phyloP scores from a whole-genome alignment of 805 yeast genomes.

The Yarrowia sp. region DNA sequence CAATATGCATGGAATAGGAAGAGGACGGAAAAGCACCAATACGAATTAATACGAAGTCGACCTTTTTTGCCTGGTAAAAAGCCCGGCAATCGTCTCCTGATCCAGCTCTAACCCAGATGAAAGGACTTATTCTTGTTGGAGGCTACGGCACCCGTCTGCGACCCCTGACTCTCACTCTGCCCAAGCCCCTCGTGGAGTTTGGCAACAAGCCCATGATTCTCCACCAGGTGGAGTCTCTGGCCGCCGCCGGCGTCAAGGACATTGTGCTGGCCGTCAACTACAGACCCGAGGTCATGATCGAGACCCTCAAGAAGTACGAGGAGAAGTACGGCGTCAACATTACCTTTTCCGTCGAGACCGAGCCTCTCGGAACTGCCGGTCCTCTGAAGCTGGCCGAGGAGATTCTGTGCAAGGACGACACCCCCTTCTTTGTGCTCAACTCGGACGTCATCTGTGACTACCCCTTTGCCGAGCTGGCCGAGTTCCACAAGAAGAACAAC shows the following conservation, averaged over 20 bases:
- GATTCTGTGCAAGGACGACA: conserved; percentile 88
- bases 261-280: conserved; percentile 98
- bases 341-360: conserved; percentile 98
- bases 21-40: not conserved
- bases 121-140: conserved; percentile 97
- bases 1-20: conserved; percentile 15
- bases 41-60: not conserved
- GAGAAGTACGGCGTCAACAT: conserved; percentile 91
- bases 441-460: conserved; percentile 99
- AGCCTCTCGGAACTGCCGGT: conserved; percentile 99
- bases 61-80: too few relatives aligned
- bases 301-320: conserved; percentile 92
- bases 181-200: conserved; percentile 97
- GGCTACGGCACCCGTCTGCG: conserved; percentile 99
- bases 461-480: conserved; percentile 91
- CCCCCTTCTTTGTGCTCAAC: conserved; percentile 97
- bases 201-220: conserved; percentile 99
- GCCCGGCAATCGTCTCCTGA: too few relatives aligned
- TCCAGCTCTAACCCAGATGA: conserved; percentile 58
- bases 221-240: conserved; percentile 98
- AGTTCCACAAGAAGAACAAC: conserved; percentile 94
- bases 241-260: conserved; percentile 98
- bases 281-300: conserved; percentile 99
- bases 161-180: conserved; percentile 93
- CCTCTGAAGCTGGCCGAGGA: conserved; percentile 97